These are phyloP conservation scores for Epichloe festucae DNA, from an alignment of 2,329 filamentous ascomycete species.

Conservation along the genomic window DNA sequence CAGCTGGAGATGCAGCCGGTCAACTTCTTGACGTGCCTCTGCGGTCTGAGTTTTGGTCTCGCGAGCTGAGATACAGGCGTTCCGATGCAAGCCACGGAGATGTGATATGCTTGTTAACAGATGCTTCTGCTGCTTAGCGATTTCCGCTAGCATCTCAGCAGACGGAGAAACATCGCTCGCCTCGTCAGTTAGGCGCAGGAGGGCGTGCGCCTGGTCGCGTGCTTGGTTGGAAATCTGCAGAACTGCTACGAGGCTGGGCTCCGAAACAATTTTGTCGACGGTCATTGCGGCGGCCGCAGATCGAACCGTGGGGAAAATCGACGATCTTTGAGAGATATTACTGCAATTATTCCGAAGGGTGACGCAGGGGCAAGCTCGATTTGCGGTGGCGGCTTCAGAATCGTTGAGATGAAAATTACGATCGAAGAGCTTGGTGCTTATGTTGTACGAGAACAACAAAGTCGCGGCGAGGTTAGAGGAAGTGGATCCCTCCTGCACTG, in stretches of 20 bases:
- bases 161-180: conserved; percentile 29
- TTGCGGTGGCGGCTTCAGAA: background rate
- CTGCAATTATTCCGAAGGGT: background rate
- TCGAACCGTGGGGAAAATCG: background rate
- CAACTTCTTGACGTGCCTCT: conserved; percentile 80
- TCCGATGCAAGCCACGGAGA: conserved; percentile 70
- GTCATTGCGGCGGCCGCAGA: conserved; percentile 17
- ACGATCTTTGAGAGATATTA: background rate
- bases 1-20: conserved; percentile 78
- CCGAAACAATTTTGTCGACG: conserved; percentile 26
- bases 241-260: conserved; percentile 47
- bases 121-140: conserved; percentile 66
- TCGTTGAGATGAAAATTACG: background rate
- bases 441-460: no score
- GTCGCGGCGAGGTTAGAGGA: background rate
- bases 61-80: conserved; percentile 67
- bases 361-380: background rate
- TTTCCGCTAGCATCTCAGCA: conserved; percentile 39
- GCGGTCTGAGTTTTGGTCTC: conserved; percentile 78
- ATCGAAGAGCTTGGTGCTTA: background rate
- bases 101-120: conserved; percentile 69
- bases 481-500: background rate
- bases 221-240: conserved; percentile 62
- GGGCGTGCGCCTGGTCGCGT: conserved; percentile 54
- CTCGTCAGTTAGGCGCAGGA: conserved; percentile 43